A percentile compares a stretch with the other conserved stretches of the same genome.
Conservation (phyloP, 108 stramenopile genomes). For the Skeletonema menzelii region DNA sequence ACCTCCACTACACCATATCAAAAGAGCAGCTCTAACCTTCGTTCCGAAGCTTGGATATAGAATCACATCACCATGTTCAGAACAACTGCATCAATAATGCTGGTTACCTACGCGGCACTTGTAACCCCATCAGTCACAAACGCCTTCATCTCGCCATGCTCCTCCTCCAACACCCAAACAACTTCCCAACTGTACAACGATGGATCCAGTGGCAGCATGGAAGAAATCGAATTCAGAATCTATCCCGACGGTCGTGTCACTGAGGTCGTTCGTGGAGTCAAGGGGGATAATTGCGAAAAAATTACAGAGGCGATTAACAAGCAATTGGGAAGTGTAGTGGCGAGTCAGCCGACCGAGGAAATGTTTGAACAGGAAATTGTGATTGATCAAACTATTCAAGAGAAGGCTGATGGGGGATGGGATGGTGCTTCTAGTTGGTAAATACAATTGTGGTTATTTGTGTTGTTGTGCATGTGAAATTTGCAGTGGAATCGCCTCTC, state of each 20-base stretch:
- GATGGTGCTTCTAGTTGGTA: constrained; percentile 49
- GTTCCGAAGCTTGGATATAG: too few species aligned
- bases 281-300: constrained; percentile 71
- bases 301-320: constrained; percentile 77
- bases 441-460: neutral
- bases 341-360: constrained; percentile 78
- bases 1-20: too few species aligned
- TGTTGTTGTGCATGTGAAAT: neutral
- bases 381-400: constrained; percentile 54
- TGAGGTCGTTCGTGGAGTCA: constrained; percentile 81
- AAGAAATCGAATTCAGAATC: constrained; percentile 83
- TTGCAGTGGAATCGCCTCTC: neutral
- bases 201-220: constrained; percentile 42
- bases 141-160: neutral
- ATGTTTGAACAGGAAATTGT: constrained; percentile 74
- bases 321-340: constrained; percentile 67
- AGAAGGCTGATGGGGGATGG: constrained; percentile 43
- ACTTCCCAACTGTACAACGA: neutral
- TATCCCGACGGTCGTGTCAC: constrained; percentile 86
- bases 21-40: too few species aligned
- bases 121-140: neutral
- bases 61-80: neutral
- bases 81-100: neutral
- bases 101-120: neutral
- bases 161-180: neutral